phyloP scores from a whole-genome alignment of 352 stramenopile genomes.

The Phytophthora crassamura region DNA sequence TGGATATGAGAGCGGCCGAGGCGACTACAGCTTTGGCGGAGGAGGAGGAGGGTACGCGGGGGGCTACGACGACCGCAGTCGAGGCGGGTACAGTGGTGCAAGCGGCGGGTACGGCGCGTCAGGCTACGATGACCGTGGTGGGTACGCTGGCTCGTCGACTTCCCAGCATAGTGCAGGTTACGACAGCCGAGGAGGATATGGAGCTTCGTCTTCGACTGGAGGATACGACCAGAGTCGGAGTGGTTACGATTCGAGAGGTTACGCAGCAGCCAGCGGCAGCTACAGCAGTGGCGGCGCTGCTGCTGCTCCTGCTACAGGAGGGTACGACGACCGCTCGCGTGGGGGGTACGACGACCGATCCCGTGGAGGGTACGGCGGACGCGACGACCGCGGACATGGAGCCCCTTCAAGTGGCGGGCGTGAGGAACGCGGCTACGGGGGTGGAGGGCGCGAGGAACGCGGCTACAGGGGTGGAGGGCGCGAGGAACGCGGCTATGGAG shows the following conservation, averaged over 20 bases:
- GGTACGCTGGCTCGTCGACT: constrained; percentile 25
- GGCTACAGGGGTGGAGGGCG: constrained; percentile 14
- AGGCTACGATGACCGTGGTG: constrained; percentile 38
- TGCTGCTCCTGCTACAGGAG: no score
- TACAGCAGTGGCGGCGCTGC: not conserved
- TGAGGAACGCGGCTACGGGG: no score
- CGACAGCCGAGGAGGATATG: constrained; percentile 40
- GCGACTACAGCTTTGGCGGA: constrained; percentile 27
- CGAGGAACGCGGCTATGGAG: constrained; percentile 15
- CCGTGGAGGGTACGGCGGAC: constrained; percentile 24
- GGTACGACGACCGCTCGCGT: constrained; percentile 36
- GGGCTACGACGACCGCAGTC: constrained; percentile 32
- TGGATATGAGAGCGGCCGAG: constrained; percentile 24
- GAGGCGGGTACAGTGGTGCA: constrained; percentile 16
- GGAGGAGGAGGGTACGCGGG: constrained; percentile 11
- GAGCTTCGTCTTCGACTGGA: constrained; percentile 22
- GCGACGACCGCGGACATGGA: constrained; percentile 23
- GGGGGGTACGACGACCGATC: constrained; percentile 34
- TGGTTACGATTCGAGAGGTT: constrained; percentile 20
- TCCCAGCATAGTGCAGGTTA: constrained; percentile 20
- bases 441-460: no score
- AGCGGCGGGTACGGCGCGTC: constrained; percentile 17
- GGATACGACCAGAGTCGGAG: constrained; percentile 40
- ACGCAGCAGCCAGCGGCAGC: constrained; percentile 1
- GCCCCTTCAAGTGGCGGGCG: no score